Conservation (phyloP, 108 stramenopile genomes). For the Pseudonitzschia multiseries region DNA sequence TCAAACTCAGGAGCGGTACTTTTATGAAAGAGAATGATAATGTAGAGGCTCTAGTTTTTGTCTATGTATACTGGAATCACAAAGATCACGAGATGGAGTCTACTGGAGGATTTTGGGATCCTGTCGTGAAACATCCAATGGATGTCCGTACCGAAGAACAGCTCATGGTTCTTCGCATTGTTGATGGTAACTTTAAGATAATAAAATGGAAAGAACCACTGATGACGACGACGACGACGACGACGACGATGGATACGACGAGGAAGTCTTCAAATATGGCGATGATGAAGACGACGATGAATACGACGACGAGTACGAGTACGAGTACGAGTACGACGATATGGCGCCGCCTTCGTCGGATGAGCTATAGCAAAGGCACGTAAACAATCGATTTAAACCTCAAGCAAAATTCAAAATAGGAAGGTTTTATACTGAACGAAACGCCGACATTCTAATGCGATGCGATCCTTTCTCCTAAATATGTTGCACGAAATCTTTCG, state of each 20-base stretch:
- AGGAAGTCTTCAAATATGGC: background rate
- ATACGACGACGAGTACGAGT: background rate
- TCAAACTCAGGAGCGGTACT: background rate
- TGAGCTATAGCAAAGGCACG: background rate
- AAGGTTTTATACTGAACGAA: too few relatives aligned
- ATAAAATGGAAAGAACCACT: background rate
- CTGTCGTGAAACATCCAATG: background rate
- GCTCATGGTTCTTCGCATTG: background rate
- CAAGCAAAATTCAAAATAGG: too few relatives aligned
- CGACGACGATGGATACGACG: background rate
- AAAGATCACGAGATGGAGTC: background rate
- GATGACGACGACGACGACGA: background rate
- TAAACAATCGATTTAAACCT: too few relatives aligned
- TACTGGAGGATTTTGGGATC: background rate
- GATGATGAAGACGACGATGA: constrained; percentile 3
- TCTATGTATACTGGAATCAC: background rate
- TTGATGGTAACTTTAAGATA: background rate
- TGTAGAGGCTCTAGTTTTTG: background rate
- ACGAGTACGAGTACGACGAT: too few relatives aligned
- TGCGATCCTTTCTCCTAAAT: too few relatives aligned
- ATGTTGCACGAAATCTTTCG: too few relatives aligned
- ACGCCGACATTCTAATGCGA: too few relatives aligned
- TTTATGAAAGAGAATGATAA: background rate
- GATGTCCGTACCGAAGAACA: background rate
- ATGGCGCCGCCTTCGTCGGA: too few relatives aligned